Evolutionary conservation across 108 stramenopile species (phyloP), one percentile per base, ranked within the genome.

Genomic region (Tribonema minus): DNA sequence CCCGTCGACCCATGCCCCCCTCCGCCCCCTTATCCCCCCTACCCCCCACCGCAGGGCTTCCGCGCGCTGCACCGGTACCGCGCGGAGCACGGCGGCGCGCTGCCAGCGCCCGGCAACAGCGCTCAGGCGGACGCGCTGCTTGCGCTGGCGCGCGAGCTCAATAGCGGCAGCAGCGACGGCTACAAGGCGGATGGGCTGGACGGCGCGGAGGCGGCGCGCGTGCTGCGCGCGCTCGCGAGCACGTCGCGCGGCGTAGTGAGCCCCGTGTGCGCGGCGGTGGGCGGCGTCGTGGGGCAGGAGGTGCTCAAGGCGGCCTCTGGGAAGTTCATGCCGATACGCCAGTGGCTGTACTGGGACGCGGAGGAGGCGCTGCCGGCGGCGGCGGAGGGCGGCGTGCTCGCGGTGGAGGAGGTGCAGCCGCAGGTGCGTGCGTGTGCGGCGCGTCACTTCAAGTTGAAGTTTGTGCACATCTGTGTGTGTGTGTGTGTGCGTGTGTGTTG

Each of bases 211-310:
- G 76, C 61, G 28, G 12, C 65, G 12, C 3, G 29, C 34, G 23
- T 31, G 28, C 32, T 83, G 34, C 67, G 76, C 0, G 20, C 90
- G 37, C 73, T 96, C 46, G 92, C 98, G 39, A 87, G 84, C 6
- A 91, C 93, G 69, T 80, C 92, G 25, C 85, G 87, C 37, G 94
- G 94, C 0, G 73, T 92, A 67, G 84, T 99, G 29, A 89, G 90
- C 60, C 96, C 98, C 41, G 93, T 99, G 92, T 92, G 92, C 81
- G 95, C 98, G 0, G 87, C 92, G 29, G 54, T 98, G 73, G 98
- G 98, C 54, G 98, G 96, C 15, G 89, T 98, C 38, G 92, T 95
- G n/a, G 98, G 96, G 12, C 96, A 98, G 80, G 98, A 99, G 89
- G 97, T 97, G 20, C 89, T 99, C 77, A 98, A 99, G 90, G 95